Conservation (phyloP, 345 rosid species). For the Brassica rapa region DNA sequence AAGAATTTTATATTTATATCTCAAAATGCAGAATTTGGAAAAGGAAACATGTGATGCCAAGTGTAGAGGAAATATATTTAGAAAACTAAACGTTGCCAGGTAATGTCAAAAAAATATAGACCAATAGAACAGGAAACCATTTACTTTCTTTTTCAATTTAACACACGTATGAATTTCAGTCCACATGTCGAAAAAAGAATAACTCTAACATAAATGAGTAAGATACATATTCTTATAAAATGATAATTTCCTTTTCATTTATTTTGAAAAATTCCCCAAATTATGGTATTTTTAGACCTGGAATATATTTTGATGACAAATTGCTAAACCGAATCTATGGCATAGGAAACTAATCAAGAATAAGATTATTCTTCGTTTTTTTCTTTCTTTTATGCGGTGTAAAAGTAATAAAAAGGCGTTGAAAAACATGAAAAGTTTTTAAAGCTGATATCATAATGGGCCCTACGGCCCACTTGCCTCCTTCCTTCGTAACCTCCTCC, state of each 20-base stretch:
- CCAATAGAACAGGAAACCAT: not conserved
- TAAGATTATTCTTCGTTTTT: not conserved
- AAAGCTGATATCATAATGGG: slow-evolving; percentile 14
- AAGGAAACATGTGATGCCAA: not conserved
- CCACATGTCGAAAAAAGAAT: not conserved
- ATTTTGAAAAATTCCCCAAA: not conserved
- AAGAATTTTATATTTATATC: not conserved
- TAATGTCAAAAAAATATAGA: not conserved
- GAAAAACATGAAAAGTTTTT: not conserved
- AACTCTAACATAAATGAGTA: not conserved
- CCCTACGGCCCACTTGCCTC: slow-evolving; percentile 40
- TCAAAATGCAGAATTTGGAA: not conserved
- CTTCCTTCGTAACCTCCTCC: slow-evolving; percentile 12
- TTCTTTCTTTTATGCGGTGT: not conserved
- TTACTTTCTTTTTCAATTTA: not conserved
- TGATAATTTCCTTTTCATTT: not conserved
- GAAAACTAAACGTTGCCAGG: not conserved
- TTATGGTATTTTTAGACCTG: not conserved
- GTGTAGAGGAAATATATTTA: not conserved
- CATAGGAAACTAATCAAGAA: not conserved
- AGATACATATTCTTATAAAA: not conserved
- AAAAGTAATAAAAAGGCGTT: not conserved
- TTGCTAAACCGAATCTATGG: not conserved
- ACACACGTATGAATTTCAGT: not conserved
- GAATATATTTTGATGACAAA: not conserved